phyloP scores from a whole-genome alignment of 2,329 filamentous ascomycete genomes.

The Aureobasidium sp. region DNA sequence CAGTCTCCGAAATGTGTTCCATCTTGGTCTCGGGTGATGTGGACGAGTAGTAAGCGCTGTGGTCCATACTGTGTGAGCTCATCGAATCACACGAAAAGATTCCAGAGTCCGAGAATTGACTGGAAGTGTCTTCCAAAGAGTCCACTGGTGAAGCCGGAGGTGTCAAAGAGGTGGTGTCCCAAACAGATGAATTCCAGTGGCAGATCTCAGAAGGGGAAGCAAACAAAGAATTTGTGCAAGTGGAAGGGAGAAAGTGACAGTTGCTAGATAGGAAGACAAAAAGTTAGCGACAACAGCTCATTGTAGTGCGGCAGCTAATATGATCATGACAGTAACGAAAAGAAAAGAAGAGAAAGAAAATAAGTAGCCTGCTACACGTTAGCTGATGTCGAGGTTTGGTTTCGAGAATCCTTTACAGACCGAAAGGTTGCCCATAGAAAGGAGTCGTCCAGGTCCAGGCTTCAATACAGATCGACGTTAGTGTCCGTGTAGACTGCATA shows the following conservation, averaged over 20 bases:
- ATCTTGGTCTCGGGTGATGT: slow-evolving; percentile 28
- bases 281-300: slow-evolving; percentile 7
- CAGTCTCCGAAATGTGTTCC: slow-evolving; percentile 28
- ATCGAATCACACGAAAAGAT: slow-evolving; percentile 21
- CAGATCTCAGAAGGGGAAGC: slow-evolving; percentile 16
- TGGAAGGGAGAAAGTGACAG: slow-evolving; percentile 15
- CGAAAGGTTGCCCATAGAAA: background rate
- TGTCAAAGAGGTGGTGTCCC: slow-evolving; percentile 13
- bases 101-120: slow-evolving; percentile 13
- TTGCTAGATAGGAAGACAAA: slow-evolving; percentile 14
- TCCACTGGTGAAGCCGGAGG: slow-evolving; percentile 16
- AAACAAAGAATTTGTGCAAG: slow-evolving; percentile 16
- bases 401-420: slow-evolving; percentile 1
- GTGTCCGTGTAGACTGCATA: background rate
- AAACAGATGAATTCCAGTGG: slow-evolving; percentile 18
- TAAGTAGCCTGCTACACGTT: slow-evolving; percentile 11
- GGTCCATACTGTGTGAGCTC: slow-evolving; percentile 34
- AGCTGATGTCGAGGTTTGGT: background rate
- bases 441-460: background rate
- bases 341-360: background rate
- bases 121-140: slow-evolving; percentile 9
- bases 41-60: slow-evolving; percentile 31
- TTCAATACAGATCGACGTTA: background rate
- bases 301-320: background rate
- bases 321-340: background rate